Evolutionary conservation across 768 basidiomycete species (phyloP), one percentile per base, ranked within the genome.

Genomic region (Tephrocybe sp.): DNA sequence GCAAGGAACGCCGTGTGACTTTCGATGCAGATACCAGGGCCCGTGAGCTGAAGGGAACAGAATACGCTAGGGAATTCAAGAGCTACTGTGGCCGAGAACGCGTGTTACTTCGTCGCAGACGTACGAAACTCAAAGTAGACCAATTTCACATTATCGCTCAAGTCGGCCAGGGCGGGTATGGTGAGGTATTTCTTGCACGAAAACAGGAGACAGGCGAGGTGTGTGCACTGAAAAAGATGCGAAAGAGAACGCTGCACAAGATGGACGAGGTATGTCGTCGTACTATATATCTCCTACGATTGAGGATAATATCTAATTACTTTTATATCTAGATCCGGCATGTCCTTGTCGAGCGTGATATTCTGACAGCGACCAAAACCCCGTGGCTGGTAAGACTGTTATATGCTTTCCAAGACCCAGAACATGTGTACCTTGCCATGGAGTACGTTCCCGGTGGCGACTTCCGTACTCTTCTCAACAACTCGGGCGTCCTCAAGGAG

Each of bases 381-480:
- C 92, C 96, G 1, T 99, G 97, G 97, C 79, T 99, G 51, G 97
- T 98, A 41, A 77, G 87, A 20, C 75, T 99, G 7, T 73, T 99
- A 4, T 99, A 99, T 64, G 97, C 97, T 2, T 99, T 99, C 71
- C 97, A 99, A 69, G 96, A 99, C 62, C 74, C 83, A 0, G 77
- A 88, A 49, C 78, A 89, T 60, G 93, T 98, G 14, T 98, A 95
- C 65, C 87, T 98, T 40, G 96, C 96, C 1, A 98, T 98, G 96
- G 95, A 98, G 75, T 98, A 97, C 65, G 95, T 98, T 14, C 94
- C 95, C 0, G 97, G 97, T 17, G 97, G 97, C 43, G 97, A 99
- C 65, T 99, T 99, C 74, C 83, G 97, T 14, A 99, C 97, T 0
- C 80, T 99, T 34, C 78, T 99, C 34, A 99, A 98, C 71, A 99